Conservation (phyloP, 2,329 filamentous ascomycete genomes). For the Penicillium griseofulvum region DNA sequence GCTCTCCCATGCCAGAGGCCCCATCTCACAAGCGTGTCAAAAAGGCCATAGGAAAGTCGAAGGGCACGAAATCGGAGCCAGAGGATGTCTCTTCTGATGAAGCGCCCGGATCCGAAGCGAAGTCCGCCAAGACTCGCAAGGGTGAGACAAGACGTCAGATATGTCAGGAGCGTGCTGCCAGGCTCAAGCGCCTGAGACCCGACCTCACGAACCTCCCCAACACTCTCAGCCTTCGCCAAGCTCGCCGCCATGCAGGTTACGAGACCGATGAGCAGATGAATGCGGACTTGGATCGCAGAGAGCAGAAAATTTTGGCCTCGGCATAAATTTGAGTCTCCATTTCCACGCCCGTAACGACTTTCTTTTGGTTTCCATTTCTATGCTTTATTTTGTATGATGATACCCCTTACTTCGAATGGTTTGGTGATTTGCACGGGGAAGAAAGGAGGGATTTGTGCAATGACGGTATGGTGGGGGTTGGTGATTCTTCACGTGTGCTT, state of each 20-base stretch:
- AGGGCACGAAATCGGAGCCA: constrained; percentile 1
- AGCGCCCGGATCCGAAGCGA: constrained; percentile 2
- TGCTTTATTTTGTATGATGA: constrained; percentile 11
- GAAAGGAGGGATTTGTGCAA: background rate
- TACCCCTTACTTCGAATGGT: constrained; percentile 10
- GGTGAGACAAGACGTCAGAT: constrained; percentile 27
- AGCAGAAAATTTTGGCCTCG: constrained; percentile 17
- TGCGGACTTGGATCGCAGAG: constrained; percentile 26
- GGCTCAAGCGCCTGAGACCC: constrained; percentile 31
- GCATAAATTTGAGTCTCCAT: background rate
- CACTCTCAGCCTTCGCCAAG: constrained; percentile 29
- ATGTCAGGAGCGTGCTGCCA: constrained; percentile 30
- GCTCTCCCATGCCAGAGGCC: background rate
- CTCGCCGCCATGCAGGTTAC: constrained; percentile 33
- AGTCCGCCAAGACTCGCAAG: constrained; percentile 22
- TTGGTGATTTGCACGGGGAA: constrained; percentile 4
- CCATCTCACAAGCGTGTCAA: background rate
- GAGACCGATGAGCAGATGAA: constrained; percentile 33
- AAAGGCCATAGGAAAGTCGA: background rate
- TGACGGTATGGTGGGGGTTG: background rate
- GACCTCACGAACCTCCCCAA: constrained; percentile 25
- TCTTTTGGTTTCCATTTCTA: constrained; percentile 6
- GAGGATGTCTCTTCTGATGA: constrained; percentile 8
- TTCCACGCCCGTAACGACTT: constrained; percentile 6
- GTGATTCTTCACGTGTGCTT: background rate